Evolutionary conservation across 768 basidiomycete species (phyloP), one percentile per base, ranked within the genome.

Genomic region (Russula sp.): DNA sequence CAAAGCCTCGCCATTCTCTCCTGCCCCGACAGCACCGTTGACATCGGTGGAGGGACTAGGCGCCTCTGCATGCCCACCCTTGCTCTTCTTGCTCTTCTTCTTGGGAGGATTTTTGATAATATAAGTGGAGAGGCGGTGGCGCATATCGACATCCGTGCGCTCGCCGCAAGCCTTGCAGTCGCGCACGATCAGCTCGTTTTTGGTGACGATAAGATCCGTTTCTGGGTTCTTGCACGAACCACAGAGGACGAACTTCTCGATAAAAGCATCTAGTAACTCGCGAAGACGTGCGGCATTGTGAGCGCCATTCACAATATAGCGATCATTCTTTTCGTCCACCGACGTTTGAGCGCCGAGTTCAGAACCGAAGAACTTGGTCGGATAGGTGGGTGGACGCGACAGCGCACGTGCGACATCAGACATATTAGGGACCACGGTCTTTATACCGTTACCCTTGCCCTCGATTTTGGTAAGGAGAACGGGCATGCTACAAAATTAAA

Each of bases 151-250:
- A 47, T 80, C 85, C 53, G 90, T 94, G 68, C 91, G 86, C 71
- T 94, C 87, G 57, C 97, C 97, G 70, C 97, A 99, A 32, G 97
- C 97, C 77, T 98, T 98, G 83, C 97, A 99, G 75, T 99, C 95
- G 64, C 95, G 86, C 68, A 89, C 84, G 73, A 98, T 94, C 68
- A 89, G 84, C 70, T 98, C 97, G 61, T 76, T 77, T 76, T 92
- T 95, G 74, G 93, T 85, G 73, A 99, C 84, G 77, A 93, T 76
- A 50, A 98, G 85, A 71, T 98, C 95, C 37, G 97, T 99, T 77
- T 99, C 97, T 11, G 97, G 97, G 73, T 99, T 99, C 80, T 98
- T 98, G 89, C 97, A 99, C 10, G 90, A 84, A 63, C 87, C 88
- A 79, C 97, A 99, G 16, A 99, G 86, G 49, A 99, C 94, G 69